Evolutionary conservation across 1,139 yeast genomes (phyloP), one percentile per base, ranked within the genome.

Genomic region (Saccharomyces pastorianus): DNA sequence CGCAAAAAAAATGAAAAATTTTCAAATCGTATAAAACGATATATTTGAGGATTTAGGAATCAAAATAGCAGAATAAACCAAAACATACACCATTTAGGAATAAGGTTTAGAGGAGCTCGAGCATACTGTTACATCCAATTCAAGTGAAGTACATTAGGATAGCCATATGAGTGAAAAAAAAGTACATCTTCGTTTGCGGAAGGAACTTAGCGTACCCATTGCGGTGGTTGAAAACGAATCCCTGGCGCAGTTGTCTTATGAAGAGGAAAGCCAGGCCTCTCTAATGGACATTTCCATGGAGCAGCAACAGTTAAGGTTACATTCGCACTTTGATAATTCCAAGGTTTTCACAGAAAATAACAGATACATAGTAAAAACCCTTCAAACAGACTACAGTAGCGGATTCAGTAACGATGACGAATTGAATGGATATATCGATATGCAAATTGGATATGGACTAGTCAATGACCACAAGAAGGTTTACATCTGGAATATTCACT

Each of bases 401-500:
- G 44, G 26, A 13, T 47, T 28, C 17, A 28, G 41, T 4, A 52
- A 46, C 2, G 48, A 54, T 3, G 47, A 53, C 4, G 47, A 51
- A 0, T 55, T 73, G 52, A 74, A 75, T 55, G 91, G 86, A 0
- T 73, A 74, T 55, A 68, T 84, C 5, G 89, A 84, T 65, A 73
- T 78, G 41, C 62, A 61, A 8, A 78, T 88, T 2, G 74, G 76
- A 44, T 81, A 78, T 65, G 83, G 88, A 0, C 72, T 85, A 32
- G 76, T 80, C 7, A 73, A 82, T 4, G 76, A 82, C 23, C 74
- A 72, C 28, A 70, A 75, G 13, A 73, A 81, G 46, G 76, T 85
- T 34, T 78, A 80, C 63, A 85, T 85, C 4, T 90, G 96, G 93
- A 76, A 81, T 54, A 86, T 84, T 64, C 73, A 76, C 53, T 79